Evolutionary conservation across 176 grass and related monocot species (phyloP).

Genomic region (Phoenix roebelenii): DNA sequence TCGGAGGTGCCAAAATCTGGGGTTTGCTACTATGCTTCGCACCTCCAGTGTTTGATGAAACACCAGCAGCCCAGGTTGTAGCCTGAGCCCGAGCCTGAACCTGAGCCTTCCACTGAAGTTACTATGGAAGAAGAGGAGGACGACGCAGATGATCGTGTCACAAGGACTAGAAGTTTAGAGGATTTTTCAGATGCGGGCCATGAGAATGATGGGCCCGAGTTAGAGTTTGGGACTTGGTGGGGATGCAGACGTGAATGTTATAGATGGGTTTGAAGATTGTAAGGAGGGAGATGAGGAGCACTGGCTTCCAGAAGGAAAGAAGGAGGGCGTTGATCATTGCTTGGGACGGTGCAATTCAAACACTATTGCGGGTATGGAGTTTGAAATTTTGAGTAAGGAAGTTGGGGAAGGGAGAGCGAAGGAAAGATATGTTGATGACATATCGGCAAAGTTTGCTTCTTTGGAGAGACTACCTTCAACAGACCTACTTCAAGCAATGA

Average conservation of each 20-base stretch:
- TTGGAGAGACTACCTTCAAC: slow-evolving; percentile 61
- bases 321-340: slow-evolving; percentile 30
- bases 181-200: slow-evolving; percentile 13
- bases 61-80: slow-evolving; percentile 38
- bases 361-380: slow-evolving; percentile 42
- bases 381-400: slow-evolving; percentile 78
- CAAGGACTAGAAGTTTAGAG: slow-evolving; percentile 25
- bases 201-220: slow-evolving; percentile 30
- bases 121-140: slow-evolving; percentile 22
- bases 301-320: slow-evolving; percentile 38
- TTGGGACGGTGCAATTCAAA: slow-evolving; percentile 42
- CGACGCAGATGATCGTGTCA: slow-evolving; percentile 16
- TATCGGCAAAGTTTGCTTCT: slow-evolving; percentile 41
- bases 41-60: slow-evolving; percentile 66
- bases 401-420: slow-evolving; percentile 49
- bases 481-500: slow-evolving; percentile 75
- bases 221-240: slow-evolving; percentile 34
- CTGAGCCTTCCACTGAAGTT: too few relatives aligned
- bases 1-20: slow-evolving; percentile 36
- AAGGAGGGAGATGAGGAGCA: slow-evolving; percentile 33
- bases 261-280: slow-evolving; percentile 34
- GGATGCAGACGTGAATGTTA: neutral
- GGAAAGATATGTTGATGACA: slow-evolving; percentile 30
- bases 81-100: too few relatives aligned
- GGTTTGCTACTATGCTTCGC: slow-evolving; percentile 50